phyloP scores from a whole-genome alignment of 441 rosid species.

The Erodium chrysanthum region DNA sequence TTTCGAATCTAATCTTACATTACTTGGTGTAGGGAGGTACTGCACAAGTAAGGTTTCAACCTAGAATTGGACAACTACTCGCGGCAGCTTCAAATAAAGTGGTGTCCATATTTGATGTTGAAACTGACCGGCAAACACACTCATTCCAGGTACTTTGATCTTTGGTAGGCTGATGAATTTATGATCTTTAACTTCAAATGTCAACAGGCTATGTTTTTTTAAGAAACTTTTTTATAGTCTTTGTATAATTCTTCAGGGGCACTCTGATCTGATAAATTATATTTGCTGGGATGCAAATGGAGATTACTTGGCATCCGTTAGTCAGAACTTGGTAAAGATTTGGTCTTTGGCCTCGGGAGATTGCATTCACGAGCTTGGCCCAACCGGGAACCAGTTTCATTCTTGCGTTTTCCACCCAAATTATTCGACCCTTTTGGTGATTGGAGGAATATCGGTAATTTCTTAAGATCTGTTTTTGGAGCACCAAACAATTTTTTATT shows the following conservation, averaged over 20 bases:
- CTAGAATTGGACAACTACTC: conserved; percentile 43
- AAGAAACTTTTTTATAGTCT: no score
- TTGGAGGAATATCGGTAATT: conserved; percentile 50
- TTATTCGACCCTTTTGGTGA: conserved; percentile 41
- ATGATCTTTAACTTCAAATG: conserved; percentile 5
- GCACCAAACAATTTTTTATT: no score
- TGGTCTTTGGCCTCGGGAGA: conserved; percentile 52
- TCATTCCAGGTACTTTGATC: conserved; percentile 35
- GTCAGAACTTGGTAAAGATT: conserved; percentile 46
- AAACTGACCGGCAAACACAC: conserved; percentile 32
- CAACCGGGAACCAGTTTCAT: conserved; percentile 43
- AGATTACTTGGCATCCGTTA: conserved; percentile 51
- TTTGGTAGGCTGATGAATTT: neutral
- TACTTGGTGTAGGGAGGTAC: conserved; percentile 43
- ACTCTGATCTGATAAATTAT: conserved; percentile 42
- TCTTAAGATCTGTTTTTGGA: neutral
- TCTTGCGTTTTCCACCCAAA: conserved; percentile 65
- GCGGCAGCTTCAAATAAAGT: conserved; percentile 57
- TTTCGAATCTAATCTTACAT: neutral
- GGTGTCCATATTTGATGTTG: conserved; percentile 52
- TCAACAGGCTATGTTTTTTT: neutral
- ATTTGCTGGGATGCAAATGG: conserved; percentile 62
- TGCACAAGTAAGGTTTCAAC: conserved; percentile 62
- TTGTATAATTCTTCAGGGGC: conserved; percentile 30
- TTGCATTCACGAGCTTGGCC: conserved; percentile 45